A percentile compares a stretch with the other conserved stretches of the same genome.
Evolutionary conservation across 768 basidiomycete species (phyloP).

Genomic region (Rhodotorula sphaerocarpa): DNA sequence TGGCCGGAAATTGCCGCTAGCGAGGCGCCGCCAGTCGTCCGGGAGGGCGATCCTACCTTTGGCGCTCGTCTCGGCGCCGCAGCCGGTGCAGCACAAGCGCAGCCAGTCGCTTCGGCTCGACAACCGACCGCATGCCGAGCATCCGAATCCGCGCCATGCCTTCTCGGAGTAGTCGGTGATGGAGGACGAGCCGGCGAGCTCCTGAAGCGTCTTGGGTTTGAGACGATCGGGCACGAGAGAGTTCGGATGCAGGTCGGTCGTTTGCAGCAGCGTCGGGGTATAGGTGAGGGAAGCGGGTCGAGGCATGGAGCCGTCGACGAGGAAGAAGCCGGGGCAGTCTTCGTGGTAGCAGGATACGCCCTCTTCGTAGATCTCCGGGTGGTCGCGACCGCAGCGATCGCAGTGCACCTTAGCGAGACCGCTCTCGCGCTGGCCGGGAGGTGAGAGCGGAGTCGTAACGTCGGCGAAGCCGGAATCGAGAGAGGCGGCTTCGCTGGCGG

Average conservation of each 20-base stretch:
- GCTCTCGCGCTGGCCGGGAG: too few species aligned
- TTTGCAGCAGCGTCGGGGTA: constrained; percentile 5
- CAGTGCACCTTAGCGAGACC: not conserved
- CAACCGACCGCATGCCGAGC: constrained; percentile 16
- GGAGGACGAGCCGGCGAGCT: not conserved
- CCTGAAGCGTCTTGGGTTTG: constrained; percentile 12
- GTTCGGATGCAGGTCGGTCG: not conserved
- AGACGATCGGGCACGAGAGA: constrained; percentile 12
- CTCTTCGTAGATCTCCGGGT: constrained; percentile 4
- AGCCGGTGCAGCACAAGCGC: constrained; percentile 10
- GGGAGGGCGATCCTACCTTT: not conserved
- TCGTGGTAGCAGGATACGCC: constrained; percentile 29
- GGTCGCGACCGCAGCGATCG: not conserved
- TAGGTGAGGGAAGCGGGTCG: constrained; percentile 1
- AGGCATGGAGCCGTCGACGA: constrained; percentile 9
- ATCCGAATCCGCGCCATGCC: constrained; percentile 26
- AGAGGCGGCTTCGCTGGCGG: not conserved
- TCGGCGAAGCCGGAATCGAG: not conserved
- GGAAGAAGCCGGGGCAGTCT: constrained; percentile 22
- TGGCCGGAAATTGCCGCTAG: too few species aligned
- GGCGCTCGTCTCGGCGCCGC: constrained; percentile 9
- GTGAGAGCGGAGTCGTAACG: not conserved
- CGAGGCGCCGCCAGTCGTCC: too few species aligned
- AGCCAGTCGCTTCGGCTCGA: constrained; percentile 12
- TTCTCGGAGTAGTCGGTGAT: constrained; percentile 3